Base-by-base conservation (phyloP, 768 basidiomycete species). In the Macrolepiota fuliginosa region DNA sequence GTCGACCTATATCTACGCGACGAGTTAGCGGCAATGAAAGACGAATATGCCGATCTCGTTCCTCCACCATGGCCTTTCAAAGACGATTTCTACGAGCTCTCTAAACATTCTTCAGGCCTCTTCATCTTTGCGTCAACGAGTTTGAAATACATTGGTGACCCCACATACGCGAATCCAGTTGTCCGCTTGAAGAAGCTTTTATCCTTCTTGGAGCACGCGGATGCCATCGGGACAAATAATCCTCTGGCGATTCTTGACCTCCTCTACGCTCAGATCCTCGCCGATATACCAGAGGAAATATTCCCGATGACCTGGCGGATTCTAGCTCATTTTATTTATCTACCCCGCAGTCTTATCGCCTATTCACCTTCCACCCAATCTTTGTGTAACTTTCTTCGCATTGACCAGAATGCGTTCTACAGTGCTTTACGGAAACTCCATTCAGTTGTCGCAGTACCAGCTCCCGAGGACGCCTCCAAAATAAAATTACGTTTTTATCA, bases 231-330 rank as follows among this genome's bases (percentile, higher is more conserved):
- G 17, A 45, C 19, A 45, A 45, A 45, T 32, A 56, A 40, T 19
- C 61, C 61, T 4, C 29, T 62, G 24, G 54, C 19, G 6, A 24
- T 25, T 0, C 61, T 62, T 29, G 61, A 62, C 25, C 24, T 54
- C 6, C 61, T 62, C 35, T 62, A 62, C 19, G 24, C 27, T 32
- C 29, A 32, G 7, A 32, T 32, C 29, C 29, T 32, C 29, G 29
- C 29, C 29, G 29, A 32, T 32, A 32, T 32, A 32, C 29, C 29
- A 32, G 29, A 32, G 29, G 29, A 32, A 32, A 32, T 32, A 32
- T 32, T 3, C 29, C 29, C 56, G 7, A 57, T 13, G 3, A 57
- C 42, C 1, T 27, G 11, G 35, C 56, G 56, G 12, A 58, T 58
- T 37, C 35, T 58, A 0, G 19, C 19, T 24, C 22, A 39, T 54